These are phyloP conservation scores for Salvia rosmarinus DNA, from an alignment of 257 asterid genomes.

Conservation along the genomic window DNA sequence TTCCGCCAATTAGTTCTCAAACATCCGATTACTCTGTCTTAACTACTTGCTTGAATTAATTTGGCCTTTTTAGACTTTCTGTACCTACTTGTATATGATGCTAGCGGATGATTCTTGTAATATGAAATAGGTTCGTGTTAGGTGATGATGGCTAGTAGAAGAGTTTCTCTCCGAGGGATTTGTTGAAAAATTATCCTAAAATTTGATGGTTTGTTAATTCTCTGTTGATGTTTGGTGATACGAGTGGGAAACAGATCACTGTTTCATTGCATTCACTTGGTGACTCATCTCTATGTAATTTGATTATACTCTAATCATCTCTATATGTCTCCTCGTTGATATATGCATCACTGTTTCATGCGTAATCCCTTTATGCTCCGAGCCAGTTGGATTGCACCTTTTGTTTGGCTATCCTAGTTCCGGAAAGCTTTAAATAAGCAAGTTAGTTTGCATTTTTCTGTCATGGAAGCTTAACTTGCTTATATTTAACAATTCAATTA, in stretches of 20 bases:
- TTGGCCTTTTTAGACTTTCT: neutral
- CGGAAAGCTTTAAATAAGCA: neutral
- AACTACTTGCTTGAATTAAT: neutral
- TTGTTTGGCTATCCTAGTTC: neutral
- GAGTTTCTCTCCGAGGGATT: neutral
- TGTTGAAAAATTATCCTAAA: neutral
- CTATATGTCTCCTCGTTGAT: neutral
- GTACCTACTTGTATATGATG: neutral
- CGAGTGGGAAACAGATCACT: neutral
- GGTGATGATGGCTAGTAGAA: neutral
- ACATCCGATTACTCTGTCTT: constrained; percentile 20
- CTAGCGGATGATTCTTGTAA: neutral
- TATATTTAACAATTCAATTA: neutral
- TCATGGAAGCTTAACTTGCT: neutral
- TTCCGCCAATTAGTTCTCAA: neutral
- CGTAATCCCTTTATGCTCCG: neutral
- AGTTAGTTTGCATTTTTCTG: too few relatives aligned
- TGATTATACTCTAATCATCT: neutral
- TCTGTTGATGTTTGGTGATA: neutral
- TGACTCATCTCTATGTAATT: neutral
- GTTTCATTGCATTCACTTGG: neutral
- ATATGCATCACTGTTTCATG: neutral
- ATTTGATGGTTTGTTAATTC: neutral
- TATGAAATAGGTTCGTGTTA: neutral
- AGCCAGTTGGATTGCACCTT: constrained; percentile 6